Conservation (phyloP, 2,329 filamentous ascomycete species). For the Pseudopithomyces chartarum region DNA sequence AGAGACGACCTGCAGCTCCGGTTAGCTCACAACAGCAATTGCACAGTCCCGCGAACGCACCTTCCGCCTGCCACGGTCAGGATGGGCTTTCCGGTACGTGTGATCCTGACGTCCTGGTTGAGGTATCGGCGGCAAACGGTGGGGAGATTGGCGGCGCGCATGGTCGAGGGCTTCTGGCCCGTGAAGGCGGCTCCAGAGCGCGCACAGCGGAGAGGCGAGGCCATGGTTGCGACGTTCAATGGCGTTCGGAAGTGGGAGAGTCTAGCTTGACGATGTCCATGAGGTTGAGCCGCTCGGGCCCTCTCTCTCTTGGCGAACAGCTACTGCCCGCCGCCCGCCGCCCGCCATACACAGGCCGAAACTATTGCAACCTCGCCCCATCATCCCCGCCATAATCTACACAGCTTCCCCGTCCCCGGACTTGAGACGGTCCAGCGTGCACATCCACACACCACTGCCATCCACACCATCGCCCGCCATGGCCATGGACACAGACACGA, state of each 20-base stretch:
- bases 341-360: conserved; percentile 7
- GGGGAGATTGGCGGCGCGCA: conserved; percentile 34
- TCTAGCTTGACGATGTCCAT: conserved; percentile 21
- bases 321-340: conserved; percentile 17
- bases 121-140: conserved; percentile 35
- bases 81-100: conserved; percentile 94
- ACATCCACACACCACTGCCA: neutral
- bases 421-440: neutral
- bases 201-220: conserved; percentile 46
- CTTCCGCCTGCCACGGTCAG: conserved; percentile 87
- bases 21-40: conserved; percentile 27
- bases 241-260: conserved; percentile 31
- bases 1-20: conserved; percentile 70
- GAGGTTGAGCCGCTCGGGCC: conserved; percentile 14
- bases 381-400: conserved; percentile 8
- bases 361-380: conserved; percentile 4
- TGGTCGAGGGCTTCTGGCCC: conserved; percentile 32
- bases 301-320: conserved; percentile 9
- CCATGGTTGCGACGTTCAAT: conserved; percentile 48
- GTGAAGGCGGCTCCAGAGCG: conserved; percentile 45
- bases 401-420: neutral
- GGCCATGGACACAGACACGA: conserved; percentile 82
- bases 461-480: conserved; percentile 24
- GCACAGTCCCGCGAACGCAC: conserved; percentile 56
- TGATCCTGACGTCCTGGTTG: conserved; percentile 86